Base-by-base conservation (phyloP, 2,329 filamentous ascomycete species). In the Colletotrichum brevisporum region DNA sequence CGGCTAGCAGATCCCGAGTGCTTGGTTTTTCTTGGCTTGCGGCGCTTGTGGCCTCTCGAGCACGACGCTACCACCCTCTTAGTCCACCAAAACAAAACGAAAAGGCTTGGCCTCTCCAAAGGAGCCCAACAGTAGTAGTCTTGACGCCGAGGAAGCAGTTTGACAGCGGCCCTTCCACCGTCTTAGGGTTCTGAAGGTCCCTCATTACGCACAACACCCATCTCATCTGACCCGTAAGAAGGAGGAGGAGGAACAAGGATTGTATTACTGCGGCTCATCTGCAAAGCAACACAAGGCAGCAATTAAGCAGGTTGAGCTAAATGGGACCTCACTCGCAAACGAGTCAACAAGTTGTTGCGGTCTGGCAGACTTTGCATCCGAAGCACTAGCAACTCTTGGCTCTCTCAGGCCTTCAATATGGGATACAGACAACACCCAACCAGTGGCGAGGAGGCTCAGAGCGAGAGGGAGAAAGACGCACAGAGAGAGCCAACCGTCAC, bases 1-100 rank as follows among this genome's bases (percentile, higher is more conserved):
- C 62, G 66, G 66, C 66, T 66, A 69, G 62, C 51, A 56, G 55
- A 58, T 52, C 18, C 66, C 55, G 55, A 55, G 31, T 54, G 47
- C 31, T 65, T 47, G 62, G 31, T 31, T 45, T 36, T 16, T 59
- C 62, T 66, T 45, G 45, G 66, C 66, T 21, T 21, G 55, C 62
- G 51, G 21, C 15, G 50, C 36, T 61, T 54, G 53, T 36, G 21
- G 27, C 43, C 51, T 26, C 31, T 52, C 53, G 39, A 47, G 66
- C 48, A 54, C 12, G 18, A 58, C 47, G 27, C 53, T 51, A 36
- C 31, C 31, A 10, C 31, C 31, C 8, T 36, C 31, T 36, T 36
- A 54, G 39, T 24, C 27, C 31, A 48, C 12, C n/a, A n/a, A 50
- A 31, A 24, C 10, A n/a, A 50, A 26, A 43, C n/a, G 16, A 31